Percentiles rank a stretch among this genome's conserved stretches.
These are phyloP conservation scores for Pseudoturritis turrita DNA, from an alignment of 345 rosid species.

Conservation along the genomic window DNA sequence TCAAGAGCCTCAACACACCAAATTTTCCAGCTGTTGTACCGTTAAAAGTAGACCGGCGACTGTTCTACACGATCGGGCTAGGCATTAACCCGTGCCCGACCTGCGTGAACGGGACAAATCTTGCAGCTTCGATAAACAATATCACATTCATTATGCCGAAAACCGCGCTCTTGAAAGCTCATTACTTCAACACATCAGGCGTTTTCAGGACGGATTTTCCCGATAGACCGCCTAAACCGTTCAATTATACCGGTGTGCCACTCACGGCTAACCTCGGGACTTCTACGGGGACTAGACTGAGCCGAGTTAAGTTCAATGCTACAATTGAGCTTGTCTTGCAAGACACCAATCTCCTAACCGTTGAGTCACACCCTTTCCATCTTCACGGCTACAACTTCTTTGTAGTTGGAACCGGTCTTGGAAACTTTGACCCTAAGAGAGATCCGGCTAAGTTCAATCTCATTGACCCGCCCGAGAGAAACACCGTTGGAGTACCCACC, in stretches of 20 bases:
- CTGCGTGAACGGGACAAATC: slow-evolving; percentile 56
- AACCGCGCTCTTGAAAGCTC: slow-evolving; percentile 60
- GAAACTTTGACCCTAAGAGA: slow-evolving; percentile 45
- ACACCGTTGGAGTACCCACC: slow-evolving; percentile 67
- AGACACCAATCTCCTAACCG: slow-evolving; percentile 53
- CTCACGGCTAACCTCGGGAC: slow-evolving; percentile 48
- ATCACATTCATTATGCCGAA: slow-evolving; percentile 62
- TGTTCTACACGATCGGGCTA: slow-evolving; percentile 51
- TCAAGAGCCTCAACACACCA: slow-evolving; percentile 56
- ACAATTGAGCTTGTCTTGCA: slow-evolving; percentile 52
- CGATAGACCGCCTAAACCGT: slow-evolving; percentile 37
- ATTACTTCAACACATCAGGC: slow-evolving; percentile 37
- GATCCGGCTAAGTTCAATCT: slow-evolving; percentile 49
- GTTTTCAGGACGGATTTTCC: slow-evolving; percentile 61
- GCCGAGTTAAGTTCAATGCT: slow-evolving; percentile 48
- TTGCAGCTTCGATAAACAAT: slow-evolving; percentile 57
- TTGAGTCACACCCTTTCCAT: slow-evolving; percentile 68
- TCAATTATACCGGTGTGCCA: slow-evolving; percentile 58
- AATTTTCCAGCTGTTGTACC: slow-evolving; percentile 64
- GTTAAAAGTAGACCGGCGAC: slow-evolving; percentile 42
- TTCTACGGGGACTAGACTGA: slow-evolving; percentile 43
- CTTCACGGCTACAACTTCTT: slow-evolving; percentile 70
- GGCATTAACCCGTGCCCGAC: slow-evolving; percentile 61
- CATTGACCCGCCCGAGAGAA: slow-evolving; percentile 74
- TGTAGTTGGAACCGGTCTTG: slow-evolving; percentile 55